phyloP scores from a whole-genome alignment of 805 yeast genomes.

The Yarrowia phangngaensis region DNA sequence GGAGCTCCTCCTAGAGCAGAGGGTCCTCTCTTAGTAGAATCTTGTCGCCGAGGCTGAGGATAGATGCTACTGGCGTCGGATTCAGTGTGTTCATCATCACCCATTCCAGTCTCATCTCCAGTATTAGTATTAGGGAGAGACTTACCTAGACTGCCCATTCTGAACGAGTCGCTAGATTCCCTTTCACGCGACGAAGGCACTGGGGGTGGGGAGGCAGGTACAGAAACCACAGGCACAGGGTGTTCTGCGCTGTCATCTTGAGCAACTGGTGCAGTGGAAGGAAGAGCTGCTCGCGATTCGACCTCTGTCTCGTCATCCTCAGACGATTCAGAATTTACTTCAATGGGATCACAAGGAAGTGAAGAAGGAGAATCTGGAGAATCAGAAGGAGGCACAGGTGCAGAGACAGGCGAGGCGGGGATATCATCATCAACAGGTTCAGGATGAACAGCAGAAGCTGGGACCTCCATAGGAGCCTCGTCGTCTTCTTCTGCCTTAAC shows the following conservation, averaged over 20 bases:
- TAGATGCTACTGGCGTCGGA: conserved; percentile 31
- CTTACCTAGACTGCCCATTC: conserved; percentile 20
- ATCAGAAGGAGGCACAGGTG: conserved; percentile 22
- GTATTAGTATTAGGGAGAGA: conserved; percentile 11
- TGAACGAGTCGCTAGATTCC: conserved; percentile 15
- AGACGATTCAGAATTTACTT: conserved; percentile 6
- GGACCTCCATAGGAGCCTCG: conserved; percentile 23
- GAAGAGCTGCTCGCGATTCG: conserved; percentile 11
- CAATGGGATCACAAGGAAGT: conserved; percentile 8
- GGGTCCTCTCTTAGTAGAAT: conserved; percentile 24
- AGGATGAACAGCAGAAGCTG: background rate
- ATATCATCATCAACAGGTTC: background rate
- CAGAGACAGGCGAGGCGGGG: conserved; percentile 7
- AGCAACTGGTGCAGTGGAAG: conserved; percentile 8
- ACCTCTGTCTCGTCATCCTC: conserved; percentile 26
- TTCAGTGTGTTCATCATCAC: conserved; percentile 36
- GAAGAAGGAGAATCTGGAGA: background rate
- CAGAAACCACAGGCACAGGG: conserved; percentile 20
- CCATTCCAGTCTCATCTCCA: conserved; percentile 32
- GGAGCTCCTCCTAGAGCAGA: conserved; percentile 27
- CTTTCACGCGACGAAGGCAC: conserved; percentile 5
- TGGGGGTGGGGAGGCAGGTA: conserved; percentile 21
- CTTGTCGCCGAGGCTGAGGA: conserved; percentile 28
- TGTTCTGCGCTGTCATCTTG: conserved; percentile 12
- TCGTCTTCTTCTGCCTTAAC: conserved; percentile 27